A percentile compares a stretch with the other conserved stretches of the same genome.
Evolutionary conservation across 2,329 filamentous ascomycete genomes (phyloP).

Genomic region (Orbilia oligospora): DNA sequence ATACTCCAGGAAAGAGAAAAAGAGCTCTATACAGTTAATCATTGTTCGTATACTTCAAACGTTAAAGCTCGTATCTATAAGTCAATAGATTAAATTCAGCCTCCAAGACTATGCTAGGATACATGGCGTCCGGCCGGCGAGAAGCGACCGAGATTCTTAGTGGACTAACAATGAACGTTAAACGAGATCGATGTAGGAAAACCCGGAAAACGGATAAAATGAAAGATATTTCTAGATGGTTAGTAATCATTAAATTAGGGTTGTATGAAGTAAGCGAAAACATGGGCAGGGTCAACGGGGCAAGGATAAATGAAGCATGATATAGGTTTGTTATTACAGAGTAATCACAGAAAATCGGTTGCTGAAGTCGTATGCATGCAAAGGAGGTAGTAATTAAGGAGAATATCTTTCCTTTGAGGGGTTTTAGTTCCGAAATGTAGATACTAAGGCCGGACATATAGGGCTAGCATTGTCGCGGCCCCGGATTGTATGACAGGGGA

Average conservation of each 20-base stretch:
- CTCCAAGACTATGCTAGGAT: neutral
- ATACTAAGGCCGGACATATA: neutral
- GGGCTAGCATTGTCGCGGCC: neutral
- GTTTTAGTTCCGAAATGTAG: slow-evolving; percentile 2
- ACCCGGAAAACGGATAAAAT: slow-evolving; percentile 1
- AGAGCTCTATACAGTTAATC: neutral
- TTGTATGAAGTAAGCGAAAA: neutral
- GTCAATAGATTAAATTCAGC: neutral
- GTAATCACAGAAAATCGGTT: neutral
- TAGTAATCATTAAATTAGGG: slow-evolving; percentile 11
- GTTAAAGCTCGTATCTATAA: neutral
- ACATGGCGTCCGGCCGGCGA: neutral
- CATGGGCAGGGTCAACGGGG: neutral
- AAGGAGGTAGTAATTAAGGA: neutral
- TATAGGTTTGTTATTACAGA: neutral
- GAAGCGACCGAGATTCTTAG: neutral
- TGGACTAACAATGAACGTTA: neutral
- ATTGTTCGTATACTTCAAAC: neutral
- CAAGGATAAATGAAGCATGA: slow-evolving; percentile 5
- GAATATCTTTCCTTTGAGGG: neutral
- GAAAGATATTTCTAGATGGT: neutral
- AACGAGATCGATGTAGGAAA: neutral
- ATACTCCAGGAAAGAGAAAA: neutral
- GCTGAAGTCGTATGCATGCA: no score
- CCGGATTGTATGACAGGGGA: neutral